phyloP scores from a whole-genome alignment of 768 basidiomycete species.

The Pisolithus albus region DNA sequence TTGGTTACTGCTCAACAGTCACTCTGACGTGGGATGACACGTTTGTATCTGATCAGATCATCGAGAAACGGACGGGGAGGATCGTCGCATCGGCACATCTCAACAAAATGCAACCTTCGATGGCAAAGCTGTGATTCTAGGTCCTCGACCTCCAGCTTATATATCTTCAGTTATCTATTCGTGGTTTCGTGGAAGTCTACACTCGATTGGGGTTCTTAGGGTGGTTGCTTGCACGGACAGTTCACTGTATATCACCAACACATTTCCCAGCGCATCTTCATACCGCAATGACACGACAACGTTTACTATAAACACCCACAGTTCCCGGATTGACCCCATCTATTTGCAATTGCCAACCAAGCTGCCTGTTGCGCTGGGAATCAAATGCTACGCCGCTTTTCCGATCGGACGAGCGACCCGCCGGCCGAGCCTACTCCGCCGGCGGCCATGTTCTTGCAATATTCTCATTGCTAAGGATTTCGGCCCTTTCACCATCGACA shows the following conservation, averaged over 20 bases:
- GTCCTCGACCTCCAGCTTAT: slow-evolving; percentile 2
- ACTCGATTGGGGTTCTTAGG: background rate
- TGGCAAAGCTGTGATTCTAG: slow-evolving; percentile 36
- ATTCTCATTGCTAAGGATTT: too few species aligned
- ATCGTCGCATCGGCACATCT: slow-evolving; percentile 60
- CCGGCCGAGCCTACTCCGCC: too few species aligned
- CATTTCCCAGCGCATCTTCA: slow-evolving; percentile 8
- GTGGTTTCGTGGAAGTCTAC: slow-evolving; percentile 4
- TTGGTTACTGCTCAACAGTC: background rate
- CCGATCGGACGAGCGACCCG: too few species aligned
- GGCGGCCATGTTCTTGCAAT: too few species aligned
- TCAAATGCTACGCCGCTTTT: too few species aligned
- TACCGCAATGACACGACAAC: too few species aligned
- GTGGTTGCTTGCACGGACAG: background rate
- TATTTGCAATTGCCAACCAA: too few species aligned
- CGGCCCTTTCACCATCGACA: too few species aligned
- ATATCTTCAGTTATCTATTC: background rate
- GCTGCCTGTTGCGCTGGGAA: too few species aligned
- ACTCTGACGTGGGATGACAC: background rate
- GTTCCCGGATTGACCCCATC: too few species aligned
- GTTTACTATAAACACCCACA: too few species aligned
- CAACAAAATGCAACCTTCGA: slow-evolving; percentile 65
- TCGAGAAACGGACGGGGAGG: slow-evolving; percentile 51
- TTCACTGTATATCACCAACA: slow-evolving; percentile 11
- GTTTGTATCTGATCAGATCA: slow-evolving; percentile 33